Evolutionary conservation across 2,329 filamentous ascomycete species (phyloP).

Genomic region (Claviceps sp.): DNA sequence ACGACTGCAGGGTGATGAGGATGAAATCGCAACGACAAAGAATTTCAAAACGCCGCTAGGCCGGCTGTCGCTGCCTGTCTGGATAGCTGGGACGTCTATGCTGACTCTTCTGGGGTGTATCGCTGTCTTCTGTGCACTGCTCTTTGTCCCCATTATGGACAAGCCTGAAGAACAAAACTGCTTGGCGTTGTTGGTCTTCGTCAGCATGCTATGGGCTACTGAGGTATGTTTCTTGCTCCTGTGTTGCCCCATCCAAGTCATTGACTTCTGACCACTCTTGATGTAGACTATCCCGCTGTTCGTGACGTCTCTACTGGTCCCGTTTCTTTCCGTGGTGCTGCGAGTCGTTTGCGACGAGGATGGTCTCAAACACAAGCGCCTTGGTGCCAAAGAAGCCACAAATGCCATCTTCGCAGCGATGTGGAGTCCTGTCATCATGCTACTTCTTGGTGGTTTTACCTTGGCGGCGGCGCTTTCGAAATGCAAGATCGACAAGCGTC

Average conservation of each 20-base stretch:
- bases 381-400: constrained; percentile 70
- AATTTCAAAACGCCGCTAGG: constrained; percentile 71
- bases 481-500: constrained; percentile 93
- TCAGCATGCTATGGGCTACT: constrained; percentile 90
- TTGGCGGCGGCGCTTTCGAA: constrained; percentile 91
- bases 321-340: constrained; percentile 81
- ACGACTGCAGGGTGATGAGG: constrained; percentile 74
- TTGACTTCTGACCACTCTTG: background rate
- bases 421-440: constrained; percentile 99
- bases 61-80: constrained; percentile 59
- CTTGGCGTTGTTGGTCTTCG: constrained; percentile 82
- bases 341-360: constrained; percentile 70
- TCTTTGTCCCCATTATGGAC: constrained; percentile 71
- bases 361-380: constrained; percentile 40
- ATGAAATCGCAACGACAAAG: constrained; percentile 45
- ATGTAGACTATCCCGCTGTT: constrained; percentile 81
- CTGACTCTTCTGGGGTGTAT: constrained; percentile 60
- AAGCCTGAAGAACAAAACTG: constrained; percentile 91
- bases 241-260: background rate
- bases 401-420: constrained; percentile 82
- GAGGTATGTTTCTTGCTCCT: constrained; percentile 43
- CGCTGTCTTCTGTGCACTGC: constrained; percentile 57
- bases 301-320: constrained; percentile 86
- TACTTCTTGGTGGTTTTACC: constrained; percentile 89
- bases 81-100: constrained; percentile 75